A percentile compares a stretch with the other conserved stretches of the same genome.
These are phyloP conservation scores for Anisodus acutangulus DNA, from an alignment of 257 asterid species.

Conservation along the genomic window DNA sequence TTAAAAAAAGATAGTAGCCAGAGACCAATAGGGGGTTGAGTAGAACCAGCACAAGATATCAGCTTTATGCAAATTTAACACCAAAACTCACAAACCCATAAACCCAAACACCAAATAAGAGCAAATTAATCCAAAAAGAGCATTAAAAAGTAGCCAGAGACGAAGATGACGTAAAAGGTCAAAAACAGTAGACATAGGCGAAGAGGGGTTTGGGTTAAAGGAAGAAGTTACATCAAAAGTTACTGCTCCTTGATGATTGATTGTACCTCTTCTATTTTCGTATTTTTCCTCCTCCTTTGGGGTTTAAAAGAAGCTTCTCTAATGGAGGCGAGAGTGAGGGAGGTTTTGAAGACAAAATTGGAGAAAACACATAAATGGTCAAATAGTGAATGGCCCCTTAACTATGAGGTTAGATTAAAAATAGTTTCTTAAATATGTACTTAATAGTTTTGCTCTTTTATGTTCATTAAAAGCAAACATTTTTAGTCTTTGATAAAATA, in stretches of 20 bases:
- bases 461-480: too few relatives aligned
- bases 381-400: too few relatives aligned
- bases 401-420: too few relatives aligned
- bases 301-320: neutral
- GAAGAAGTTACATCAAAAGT: constrained; percentile 44
- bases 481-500: too few relatives aligned
- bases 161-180: neutral
- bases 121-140: neutral
- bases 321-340: constrained; percentile 31
- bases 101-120: too few relatives aligned
- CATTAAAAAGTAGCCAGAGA: too few relatives aligned
- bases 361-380: too few relatives aligned
- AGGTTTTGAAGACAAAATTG: neutral
- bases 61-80: neutral
- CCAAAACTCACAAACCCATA: neutral
- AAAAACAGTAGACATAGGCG: neutral
- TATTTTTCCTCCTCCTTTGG: neutral
- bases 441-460: too few relatives aligned
- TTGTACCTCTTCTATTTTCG: constrained; percentile 61
- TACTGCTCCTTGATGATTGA: constrained; percentile 55
- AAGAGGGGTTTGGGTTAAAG: neutral
- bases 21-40: neutral
- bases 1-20: neutral
- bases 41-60: neutral
- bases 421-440: too few relatives aligned